Evolutionary conservation across 192 early-diverging fungal species (phyloP).

Genomic region (Coemansia sp.): DNA sequence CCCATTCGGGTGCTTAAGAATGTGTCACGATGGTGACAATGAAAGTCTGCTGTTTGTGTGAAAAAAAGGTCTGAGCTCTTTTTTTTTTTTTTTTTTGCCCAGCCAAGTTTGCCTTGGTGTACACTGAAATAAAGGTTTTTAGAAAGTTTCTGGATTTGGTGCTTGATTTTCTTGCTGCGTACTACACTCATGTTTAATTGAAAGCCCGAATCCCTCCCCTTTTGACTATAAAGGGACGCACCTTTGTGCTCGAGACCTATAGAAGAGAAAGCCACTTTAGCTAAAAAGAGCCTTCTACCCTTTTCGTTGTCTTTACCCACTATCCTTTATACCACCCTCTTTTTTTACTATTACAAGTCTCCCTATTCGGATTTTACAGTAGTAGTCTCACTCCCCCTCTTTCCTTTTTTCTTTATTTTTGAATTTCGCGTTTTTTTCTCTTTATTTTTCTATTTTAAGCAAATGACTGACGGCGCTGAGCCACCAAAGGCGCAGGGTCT

Average conservation of each 20-base stretch:
- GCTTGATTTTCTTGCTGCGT: not conserved
- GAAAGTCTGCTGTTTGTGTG: no score
- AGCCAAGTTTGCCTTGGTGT: no score
- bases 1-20: no score
- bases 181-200: not conserved
- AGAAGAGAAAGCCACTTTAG: no score
- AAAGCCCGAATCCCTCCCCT: not conserved
- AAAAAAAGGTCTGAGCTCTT: not conserved
- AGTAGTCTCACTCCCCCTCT: not conserved
- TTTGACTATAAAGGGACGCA: not conserved
- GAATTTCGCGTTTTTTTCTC: conserved; percentile 6
- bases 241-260: not conserved
- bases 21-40: no score
- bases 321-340: no score
- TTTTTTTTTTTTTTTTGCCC: no score
- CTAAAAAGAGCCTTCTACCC: no score
- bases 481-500: not conserved
- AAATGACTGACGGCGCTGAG: not conserved
- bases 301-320: not conserved
- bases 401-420: conserved; percentile 7
- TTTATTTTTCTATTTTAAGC: not conserved
- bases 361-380: not conserved
- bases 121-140: no score
- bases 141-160: not conserved
- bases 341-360: not conserved